A percentile compares a stretch with the other conserved stretches of the same genome.
phyloP scores from a whole-genome alignment of 2,329 filamentous ascomycete genomes.

The Aspergillus pseudoglaucus region DNA sequence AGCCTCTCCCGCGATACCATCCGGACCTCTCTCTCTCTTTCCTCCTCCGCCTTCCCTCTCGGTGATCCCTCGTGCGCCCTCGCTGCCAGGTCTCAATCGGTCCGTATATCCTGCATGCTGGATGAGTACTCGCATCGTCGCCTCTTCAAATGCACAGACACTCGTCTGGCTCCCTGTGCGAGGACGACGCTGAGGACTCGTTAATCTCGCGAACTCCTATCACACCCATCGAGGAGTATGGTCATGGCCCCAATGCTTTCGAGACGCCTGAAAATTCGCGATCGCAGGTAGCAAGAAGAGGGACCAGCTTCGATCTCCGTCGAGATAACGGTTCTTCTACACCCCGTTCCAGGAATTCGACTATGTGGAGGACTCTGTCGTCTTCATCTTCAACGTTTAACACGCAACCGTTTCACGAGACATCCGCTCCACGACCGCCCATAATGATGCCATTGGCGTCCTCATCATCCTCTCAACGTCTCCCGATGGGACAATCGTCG shows the following conservation, averaged over 20 bases:
- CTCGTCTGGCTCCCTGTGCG: conserved; percentile 38
- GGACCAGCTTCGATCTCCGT: conserved; percentile 29
- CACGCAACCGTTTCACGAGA: background rate
- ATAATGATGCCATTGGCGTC: conserved; percentile 27
- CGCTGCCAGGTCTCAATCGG: conserved; percentile 1
- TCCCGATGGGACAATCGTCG: conserved; percentile 29
- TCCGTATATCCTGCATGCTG: conserved; percentile 21
- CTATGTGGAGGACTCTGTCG: conserved; percentile 30
- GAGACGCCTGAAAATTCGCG: conserved; percentile 26
- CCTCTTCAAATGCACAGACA: conserved; percentile 41
- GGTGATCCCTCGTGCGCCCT: background rate
- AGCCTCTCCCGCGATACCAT: background rate
- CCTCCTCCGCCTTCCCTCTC: background rate
- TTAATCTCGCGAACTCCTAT: conserved; percentile 18
- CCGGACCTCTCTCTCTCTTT: background rate
- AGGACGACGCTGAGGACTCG: conserved; percentile 36
- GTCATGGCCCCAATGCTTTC: conserved; percentile 25
- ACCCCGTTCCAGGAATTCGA: conserved; percentile 34
- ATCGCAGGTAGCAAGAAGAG: conserved; percentile 31
- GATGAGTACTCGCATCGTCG: conserved; percentile 29
- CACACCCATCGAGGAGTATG: conserved; percentile 22
- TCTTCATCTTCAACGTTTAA: conserved; percentile 10
- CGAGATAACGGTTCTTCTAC: conserved; percentile 30
- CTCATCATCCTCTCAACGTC: conserved; percentile 15
- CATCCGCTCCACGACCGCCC: conserved; percentile 17